Base-by-base conservation (phyloP, 23 red algal genomes). In the Porphyridium purpureum region DNA sequence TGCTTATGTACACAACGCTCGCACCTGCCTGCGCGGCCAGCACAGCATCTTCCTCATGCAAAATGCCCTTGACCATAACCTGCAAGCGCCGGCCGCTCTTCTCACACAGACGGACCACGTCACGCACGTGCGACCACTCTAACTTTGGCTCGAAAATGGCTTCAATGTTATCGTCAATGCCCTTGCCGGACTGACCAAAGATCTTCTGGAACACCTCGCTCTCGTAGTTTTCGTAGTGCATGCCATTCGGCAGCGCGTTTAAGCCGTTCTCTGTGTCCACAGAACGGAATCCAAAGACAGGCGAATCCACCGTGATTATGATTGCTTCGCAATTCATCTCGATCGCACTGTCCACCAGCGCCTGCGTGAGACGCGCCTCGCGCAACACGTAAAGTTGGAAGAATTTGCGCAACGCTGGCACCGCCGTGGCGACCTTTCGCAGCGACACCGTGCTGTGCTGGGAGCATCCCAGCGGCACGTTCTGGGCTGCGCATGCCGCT, bases 201-300 rank as follows among this genome's bases (percentile, higher is more conserved):
- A n/a, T n/a, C n/a, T n/a, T n/a, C n/a, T n/a, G n/a, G 8, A 30
- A 49, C 3, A 21, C 59, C 29, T 64, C 29, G 4, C 29, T 19
- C 11, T 14, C 33, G 49, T 64, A 64, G 30, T 64, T 64, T 19
- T n/a, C n/a, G 30, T 64, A 64, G 1, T 19, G 8, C 5, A 64
- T 31, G n/a, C 17, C 29, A 1, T 14, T 31, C 19, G 59, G 59
- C 4, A 64, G 33, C 11, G 41, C 49, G 27, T 31, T 29, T 21
- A 64, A 64, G 27, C 59, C 59, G 49, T 64, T 64, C 19, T 35
- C 7, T 6, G 29, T 36, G 27, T 64, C 59, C 1, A 49, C 49
- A 15, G 29, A 27, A 5, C 59, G 59, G 49, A 42, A 64, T 4
- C 59, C 59, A 64, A 64, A 64, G 17, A 64, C 46, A 7, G 59